Percentiles rank a stretch among this genome's conserved stretches.
These are phyloP conservation scores for Lipomyces spencermartinsiae DNA, from an alignment of 805 yeast genomes.

Conservation along the genomic window DNA sequence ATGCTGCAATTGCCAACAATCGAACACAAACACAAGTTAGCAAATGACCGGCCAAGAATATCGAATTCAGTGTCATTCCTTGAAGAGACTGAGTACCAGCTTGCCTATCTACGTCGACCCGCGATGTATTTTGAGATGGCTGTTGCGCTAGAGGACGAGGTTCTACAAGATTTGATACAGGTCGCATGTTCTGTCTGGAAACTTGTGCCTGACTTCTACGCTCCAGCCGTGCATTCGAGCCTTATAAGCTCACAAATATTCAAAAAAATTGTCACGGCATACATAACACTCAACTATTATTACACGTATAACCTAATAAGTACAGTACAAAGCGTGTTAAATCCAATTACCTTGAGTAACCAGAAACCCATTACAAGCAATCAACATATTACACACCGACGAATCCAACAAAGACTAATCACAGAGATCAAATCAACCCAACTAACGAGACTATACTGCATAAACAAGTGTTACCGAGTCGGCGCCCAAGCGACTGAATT, in stretches of 20 bases:
- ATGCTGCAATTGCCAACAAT: too few species aligned
- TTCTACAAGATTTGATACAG: not conserved
- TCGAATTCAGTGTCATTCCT: too few species aligned
- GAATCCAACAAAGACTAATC: constrained; percentile 11
- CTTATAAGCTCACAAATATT: too few species aligned
- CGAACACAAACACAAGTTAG: too few species aligned
- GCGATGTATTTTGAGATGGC: too few species aligned
- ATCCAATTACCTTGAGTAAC: constrained; percentile 16
- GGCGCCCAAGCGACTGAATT: not conserved
- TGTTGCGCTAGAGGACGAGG: not conserved
- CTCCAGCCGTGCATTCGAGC: too few species aligned
- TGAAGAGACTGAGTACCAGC: too few species aligned
- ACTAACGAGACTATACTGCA: constrained; percentile 8
- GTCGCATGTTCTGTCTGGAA: too few species aligned
- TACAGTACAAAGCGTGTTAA: constrained; percentile 5
- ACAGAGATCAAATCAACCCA: constrained; percentile 14
- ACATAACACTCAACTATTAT: constrained; percentile 14
- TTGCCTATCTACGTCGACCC: too few species aligned
- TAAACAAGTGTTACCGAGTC: constrained; percentile 7
- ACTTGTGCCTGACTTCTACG: too few species aligned
- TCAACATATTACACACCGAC: constrained; percentile 4
- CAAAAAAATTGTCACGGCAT: not conserved
- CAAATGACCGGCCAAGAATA: too few species aligned
- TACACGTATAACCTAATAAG: not conserved
- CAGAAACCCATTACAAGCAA: constrained; percentile 10